Base-by-base conservation (phyloP, 805 yeast genomes). In the Monosporozyma servazzii region DNA sequence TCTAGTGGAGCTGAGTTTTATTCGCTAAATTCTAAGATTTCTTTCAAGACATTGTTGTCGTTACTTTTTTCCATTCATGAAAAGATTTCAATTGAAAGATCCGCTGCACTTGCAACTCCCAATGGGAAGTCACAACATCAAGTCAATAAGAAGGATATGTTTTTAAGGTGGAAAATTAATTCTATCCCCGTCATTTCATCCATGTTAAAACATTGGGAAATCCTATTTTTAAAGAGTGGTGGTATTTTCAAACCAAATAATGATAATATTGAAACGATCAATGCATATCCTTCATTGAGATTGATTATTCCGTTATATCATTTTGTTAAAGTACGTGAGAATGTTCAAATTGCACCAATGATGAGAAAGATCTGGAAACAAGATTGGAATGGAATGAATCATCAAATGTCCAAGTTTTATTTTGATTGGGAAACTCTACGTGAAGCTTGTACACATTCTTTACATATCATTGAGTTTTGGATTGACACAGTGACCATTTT, bases 351-450 rank as follows among this genome's bases (percentile, higher is more conserved):
- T 49, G 75, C 88, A 0, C 81, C 84, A 2, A 73, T 83, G 7
- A 70, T 85, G 61, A 73, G 76, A 49, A 71, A 73, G 39, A 79
- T 84, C 3, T 78, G 88, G 77, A 62, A 68, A 49, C 80, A 83
- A 58, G 82, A 85, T 62, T 85, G 89, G 88, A 71, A 64, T 25
- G 78, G 74, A 0, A 81, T 86, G 88, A 82, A 81, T 57, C 57
- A 62, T 6, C 73, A 74, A 46, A 69, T 84, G 54, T 70, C 74
- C 49, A 63, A 62, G 31, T 65, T 82, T 43, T 60, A 72, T 45
- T 65, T 67, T 39, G 83, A 84, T 60, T 75, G 78, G 46, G 90
- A 84, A 54, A 81, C 82, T 2, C 68, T 84, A 48, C 72, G 82
- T 47, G 89, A 83, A 61, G 78, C 85, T 9, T 73, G 83, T 2